Conservation (phyloP, 345 rosid species). For the Eucalyptus regnans region DNA sequence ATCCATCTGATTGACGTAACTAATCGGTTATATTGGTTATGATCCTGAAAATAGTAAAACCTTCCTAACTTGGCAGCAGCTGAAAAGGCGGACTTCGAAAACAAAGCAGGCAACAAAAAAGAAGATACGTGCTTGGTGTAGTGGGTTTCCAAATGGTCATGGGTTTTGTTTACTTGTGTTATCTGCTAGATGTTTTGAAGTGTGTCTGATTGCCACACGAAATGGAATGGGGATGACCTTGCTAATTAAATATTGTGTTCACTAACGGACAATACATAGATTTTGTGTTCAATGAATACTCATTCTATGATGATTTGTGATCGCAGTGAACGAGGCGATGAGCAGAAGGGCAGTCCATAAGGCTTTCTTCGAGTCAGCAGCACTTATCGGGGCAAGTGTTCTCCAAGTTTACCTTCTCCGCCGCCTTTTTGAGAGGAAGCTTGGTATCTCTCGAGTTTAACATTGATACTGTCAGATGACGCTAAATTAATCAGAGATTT, state of each 20-base stretch:
- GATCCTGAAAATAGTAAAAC: background rate
- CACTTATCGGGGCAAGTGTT: constrained; percentile 39
- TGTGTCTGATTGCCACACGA: background rate
- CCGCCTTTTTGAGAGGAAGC: constrained; percentile 53
- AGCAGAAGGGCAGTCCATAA: constrained; percentile 52
- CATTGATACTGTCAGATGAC: background rate
- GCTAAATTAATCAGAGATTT: background rate
- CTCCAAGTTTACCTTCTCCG: constrained; percentile 61
- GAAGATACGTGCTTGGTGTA: background rate
- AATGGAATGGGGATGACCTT: background rate
- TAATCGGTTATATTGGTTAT: background rate
- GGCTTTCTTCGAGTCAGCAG: constrained; percentile 52
- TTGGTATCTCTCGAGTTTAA: constrained; percentile 56
- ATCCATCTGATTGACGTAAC: background rate
- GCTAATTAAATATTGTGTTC: background rate
- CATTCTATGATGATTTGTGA: background rate
- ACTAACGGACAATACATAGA: background rate
- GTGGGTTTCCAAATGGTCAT: background rate
- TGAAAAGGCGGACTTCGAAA: background rate
- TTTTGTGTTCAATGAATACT: background rate
- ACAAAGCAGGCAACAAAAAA: background rate
- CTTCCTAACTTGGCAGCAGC: background rate
- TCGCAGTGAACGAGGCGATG: constrained; percentile 59
- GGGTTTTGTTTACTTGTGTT: background rate
- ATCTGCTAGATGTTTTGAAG: background rate